These are phyloP conservation scores for Boehmeria nivea DNA, from an alignment of 306 rosid genomes.

Conservation along the genomic window DNA sequence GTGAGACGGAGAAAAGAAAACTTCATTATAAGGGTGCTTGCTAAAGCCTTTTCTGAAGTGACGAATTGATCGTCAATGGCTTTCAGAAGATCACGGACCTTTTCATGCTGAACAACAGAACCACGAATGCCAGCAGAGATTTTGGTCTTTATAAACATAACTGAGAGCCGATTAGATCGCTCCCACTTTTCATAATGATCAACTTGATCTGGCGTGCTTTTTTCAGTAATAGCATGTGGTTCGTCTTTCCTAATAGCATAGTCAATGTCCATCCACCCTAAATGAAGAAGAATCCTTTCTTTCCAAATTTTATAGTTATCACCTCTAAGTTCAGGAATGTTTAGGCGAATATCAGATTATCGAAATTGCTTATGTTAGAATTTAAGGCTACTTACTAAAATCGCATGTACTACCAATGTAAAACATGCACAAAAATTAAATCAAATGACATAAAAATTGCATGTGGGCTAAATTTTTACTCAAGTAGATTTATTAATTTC, in stretches of 20 bases:
- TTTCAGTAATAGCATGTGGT: not conserved
- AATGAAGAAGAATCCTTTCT: constrained; percentile 3
- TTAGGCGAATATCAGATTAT: not conserved
- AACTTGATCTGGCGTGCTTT: not conserved
- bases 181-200: not conserved
- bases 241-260: not conserved
- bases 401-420: constrained; percentile 7
- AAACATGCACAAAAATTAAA: constrained; percentile 2
- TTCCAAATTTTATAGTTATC: constrained; percentile 2
- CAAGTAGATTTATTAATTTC: too few species aligned
- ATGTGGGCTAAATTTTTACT: constrained; percentile 3
- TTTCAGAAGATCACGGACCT: not conserved
- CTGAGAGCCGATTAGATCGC: constrained; percentile 1
- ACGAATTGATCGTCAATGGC: not conserved
- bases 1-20: not conserved
- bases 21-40: not conserved
- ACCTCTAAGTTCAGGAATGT: not conserved
- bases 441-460: constrained; percentile 8
- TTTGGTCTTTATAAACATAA: not conserved
- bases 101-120: not conserved
- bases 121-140: not conserved
- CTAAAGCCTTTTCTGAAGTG: constrained; percentile 3
- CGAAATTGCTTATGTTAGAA: not conserved
- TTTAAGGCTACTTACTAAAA: not conserved
- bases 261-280: not conserved